These are phyloP conservation scores for Protostelium mycophagum DNA, from an alignment of 78 protist species.

Conservation along the genomic window DNA sequence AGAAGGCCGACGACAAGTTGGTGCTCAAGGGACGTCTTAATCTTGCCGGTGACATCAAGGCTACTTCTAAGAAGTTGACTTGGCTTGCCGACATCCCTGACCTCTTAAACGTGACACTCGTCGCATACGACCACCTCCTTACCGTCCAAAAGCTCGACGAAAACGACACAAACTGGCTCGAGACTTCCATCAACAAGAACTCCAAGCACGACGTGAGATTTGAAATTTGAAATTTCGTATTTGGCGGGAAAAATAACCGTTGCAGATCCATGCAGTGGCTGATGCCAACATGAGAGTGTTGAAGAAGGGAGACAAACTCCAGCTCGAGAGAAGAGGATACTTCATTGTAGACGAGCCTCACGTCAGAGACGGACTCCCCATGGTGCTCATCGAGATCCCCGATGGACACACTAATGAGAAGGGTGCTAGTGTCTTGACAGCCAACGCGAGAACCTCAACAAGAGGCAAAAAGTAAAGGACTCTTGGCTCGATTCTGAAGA, in stretches of 20 bases:
- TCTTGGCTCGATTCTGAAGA: no score
- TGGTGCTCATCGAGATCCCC: slow-evolving; percentile 49
- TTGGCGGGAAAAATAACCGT: not conserved
- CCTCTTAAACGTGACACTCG: slow-evolving; percentile 32
- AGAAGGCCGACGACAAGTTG: slow-evolving; percentile 10
- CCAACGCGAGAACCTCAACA: no score
- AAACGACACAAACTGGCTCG: slow-evolving; percentile 36
- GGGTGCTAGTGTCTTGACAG: slow-evolving; percentile 25
- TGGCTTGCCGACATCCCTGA: slow-evolving; percentile 75
- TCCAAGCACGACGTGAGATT: slow-evolving; percentile 30
- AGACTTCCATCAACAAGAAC: slow-evolving; percentile 27
- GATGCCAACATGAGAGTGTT: slow-evolving; percentile 47
- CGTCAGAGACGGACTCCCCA: slow-evolving; percentile 23
- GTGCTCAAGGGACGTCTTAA: slow-evolving; percentile 41
- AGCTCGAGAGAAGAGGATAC: slow-evolving; percentile 87
- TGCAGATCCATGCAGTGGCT: slow-evolving; percentile 3
- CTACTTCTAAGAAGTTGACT: slow-evolving; percentile 85
- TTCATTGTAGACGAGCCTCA: slow-evolving; percentile 67
- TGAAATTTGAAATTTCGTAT: slow-evolving; percentile 1
- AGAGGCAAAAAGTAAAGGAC: no score
- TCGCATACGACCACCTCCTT: slow-evolving; percentile 71
- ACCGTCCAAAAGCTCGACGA: slow-evolving; percentile 78
- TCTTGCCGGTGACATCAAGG: slow-evolving; percentile 74
- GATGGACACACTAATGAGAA: slow-evolving; percentile 32
- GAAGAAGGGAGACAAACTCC: slow-evolving; percentile 72